Evolutionary conservation across 768 basidiomycete genomes (phyloP), one percentile per base, ranked within the genome.

Genomic region (Auricularia heimuer): DNA sequence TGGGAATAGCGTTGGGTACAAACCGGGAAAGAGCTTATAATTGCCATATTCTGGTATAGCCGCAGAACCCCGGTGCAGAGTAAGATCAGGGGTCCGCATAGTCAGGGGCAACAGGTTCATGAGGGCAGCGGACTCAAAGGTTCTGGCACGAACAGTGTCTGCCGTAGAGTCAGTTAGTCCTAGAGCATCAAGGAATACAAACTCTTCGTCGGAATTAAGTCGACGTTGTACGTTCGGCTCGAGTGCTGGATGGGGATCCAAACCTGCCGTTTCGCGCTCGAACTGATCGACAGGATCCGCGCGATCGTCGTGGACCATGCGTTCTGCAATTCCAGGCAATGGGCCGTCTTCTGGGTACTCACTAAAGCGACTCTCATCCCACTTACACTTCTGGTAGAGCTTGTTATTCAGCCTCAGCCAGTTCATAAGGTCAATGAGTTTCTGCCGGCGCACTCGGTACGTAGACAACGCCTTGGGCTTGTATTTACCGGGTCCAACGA

Each of bases 391-490:
- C 54, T 45, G n/a, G 42, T 81, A 81, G 2, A 76, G 56, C 0
- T 44, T 65, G 65, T 80, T 81, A 64, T 81, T 67, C 0, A 10
- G n/a, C 56, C 74, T 75, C 0, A 81, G 65, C 78, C 78, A 81
- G 0, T 58, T 4, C 1, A 74, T 39, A 65, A 75, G 73, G 7
- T 51, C 56, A 70, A 69, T 71, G 4, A 75, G 63, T 64, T 71
- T 71, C 1, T 65, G 29, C 61, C 24, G 24, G 24, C 24, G 24
- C 24, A 29, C 71, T 72, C 2, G 70, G 37, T 14, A 75, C 67
- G 14, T 24, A 63, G 62, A 72, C 75, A 12, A 72, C 54, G 56
- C 63, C 1, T 69, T 34, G 14, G 24, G 7, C 8, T 69, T 67
- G 21, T 71, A 66, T 35, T 70, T 70, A 7, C 61, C 45, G n/a